Evolutionary conservation across 2,329 filamentous ascomycete species (phyloP).

Genomic region (Aureobasidium pullulans): DNA sequence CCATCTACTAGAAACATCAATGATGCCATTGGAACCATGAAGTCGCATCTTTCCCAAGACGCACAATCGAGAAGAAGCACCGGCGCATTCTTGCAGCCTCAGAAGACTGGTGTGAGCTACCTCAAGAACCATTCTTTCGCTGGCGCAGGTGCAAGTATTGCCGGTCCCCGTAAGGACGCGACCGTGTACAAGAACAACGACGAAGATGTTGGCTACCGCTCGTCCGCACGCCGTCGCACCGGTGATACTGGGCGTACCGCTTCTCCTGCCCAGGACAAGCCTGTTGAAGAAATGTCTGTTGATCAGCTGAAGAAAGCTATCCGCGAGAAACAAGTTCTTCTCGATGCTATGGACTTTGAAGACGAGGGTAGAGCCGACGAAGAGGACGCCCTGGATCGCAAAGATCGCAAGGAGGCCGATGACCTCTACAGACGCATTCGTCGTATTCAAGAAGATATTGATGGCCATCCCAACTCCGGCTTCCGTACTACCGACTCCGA

Average conservation of each 20-base stretch:
- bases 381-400: conserved; percentile 82
- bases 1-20: conserved; percentile 91
- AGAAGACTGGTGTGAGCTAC: conserved; percentile 97
- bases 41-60: conserved; percentile 80
- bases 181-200: conserved; percentile 97
- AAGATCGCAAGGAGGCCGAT: conserved; percentile 85
- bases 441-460: conserved; percentile 88
- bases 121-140: conserved; percentile 92
- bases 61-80: conserved; percentile 83
- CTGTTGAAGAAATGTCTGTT: conserved; percentile 72
- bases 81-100: conserved; percentile 82
- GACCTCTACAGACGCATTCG: conserved; percentile 90
- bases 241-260: conserved; percentile 62
- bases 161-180: conserved; percentile 73
- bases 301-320: conserved; percentile 92
- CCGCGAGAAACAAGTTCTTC: conserved; percentile 83
- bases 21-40: conserved; percentile 87
- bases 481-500: conserved; percentile 70
- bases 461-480: conserved; percentile 73
- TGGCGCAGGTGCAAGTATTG: conserved; percentile 44
- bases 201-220: conserved; percentile 76
- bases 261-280: conserved; percentile 63
- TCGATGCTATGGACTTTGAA: conserved; percentile 94
- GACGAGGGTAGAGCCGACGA: conserved; percentile 86
- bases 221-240: conserved; percentile 81